These are phyloP conservation scores for Theobroma cacao DNA, from an alignment of 345 rosid species.

Conservation along the genomic window DNA sequence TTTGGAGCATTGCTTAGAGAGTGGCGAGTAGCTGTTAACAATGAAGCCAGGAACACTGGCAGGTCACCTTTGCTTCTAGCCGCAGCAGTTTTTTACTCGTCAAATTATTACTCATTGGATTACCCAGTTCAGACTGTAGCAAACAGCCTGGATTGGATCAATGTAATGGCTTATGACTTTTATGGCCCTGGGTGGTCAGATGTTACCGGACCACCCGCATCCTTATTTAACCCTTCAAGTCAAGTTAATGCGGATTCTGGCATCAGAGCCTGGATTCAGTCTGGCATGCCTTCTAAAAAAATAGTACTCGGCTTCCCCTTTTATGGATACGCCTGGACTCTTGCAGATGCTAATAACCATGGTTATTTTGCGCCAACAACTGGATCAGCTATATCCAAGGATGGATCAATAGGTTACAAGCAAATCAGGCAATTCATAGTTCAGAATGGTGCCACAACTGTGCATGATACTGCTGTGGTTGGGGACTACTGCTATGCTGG, in stretches of 20 bases:
- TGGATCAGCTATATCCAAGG: not conserved
- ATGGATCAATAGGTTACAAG: constrained; percentile 25
- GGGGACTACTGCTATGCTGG: constrained; percentile 37
- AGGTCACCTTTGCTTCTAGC: constrained; percentile 38
- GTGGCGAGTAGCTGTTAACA: constrained; percentile 41
- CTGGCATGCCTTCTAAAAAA: constrained; percentile 12
- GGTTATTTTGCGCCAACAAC: constrained; percentile 19
- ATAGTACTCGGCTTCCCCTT: constrained; percentile 33
- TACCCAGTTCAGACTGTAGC: constrained; percentile 40
- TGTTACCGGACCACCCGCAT: constrained; percentile 55
- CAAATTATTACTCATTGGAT: constrained; percentile 11
- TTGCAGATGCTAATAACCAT: not conserved
- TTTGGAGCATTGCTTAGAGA: constrained; percentile 35
- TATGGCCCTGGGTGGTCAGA: constrained; percentile 45
- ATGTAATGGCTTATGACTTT: constrained; percentile 57
- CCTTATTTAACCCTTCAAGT: constrained; percentile 43
- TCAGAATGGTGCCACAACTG: not conserved
- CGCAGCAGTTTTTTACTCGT: constrained; percentile 42
- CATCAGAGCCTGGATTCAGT: not conserved
- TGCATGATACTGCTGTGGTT: constrained; percentile 10
- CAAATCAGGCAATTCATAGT: constrained; percentile 32
- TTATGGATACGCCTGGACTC: constrained; percentile 37
- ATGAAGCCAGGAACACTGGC: constrained; percentile 38
- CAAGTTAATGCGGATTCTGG: constrained; percentile 43
- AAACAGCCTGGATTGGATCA: constrained; percentile 55